Evolutionary conservation across 2,329 filamentous ascomycete genomes (phyloP), one percentile per base, ranked within the genome.

Genomic region (Chrysosphaeria jannelii): DNA sequence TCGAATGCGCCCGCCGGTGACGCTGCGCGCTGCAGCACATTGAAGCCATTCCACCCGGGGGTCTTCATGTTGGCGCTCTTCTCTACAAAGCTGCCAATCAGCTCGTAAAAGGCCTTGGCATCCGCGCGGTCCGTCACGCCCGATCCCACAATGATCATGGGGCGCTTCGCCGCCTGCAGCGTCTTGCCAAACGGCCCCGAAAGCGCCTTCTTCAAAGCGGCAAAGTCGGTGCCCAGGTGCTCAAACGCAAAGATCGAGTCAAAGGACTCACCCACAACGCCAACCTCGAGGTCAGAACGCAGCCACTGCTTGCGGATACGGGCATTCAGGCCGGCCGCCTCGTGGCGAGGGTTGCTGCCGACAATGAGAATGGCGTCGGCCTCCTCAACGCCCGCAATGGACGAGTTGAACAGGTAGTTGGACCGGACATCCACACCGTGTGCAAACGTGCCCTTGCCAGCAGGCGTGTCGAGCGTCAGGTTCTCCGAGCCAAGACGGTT

Each of bases 281-380:
- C 85, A 36, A 97, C 64, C 44, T 93, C 71, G 13, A 97, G 63
- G 35, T 93, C 79, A 17, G 85, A 91, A 35, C 79, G 69, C 35
- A 97, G 55, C 72, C 81, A 97, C 46, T 91, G 79, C 56, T 97
- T 97, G 39, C 85, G 64, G 40, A 97, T 97, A 34, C 85, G 74
- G 32, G 81, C 79, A 40, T 97, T 97, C 21, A 97, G 59, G 22
- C 85, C 76, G 27, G 85, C 76, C 30, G 85, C 85, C 50, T 97
- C 85, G 40, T 89, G 76, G 34, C 85, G 66, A 19, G 85, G 72
- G 53, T 97, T 97, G 42, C 75, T 91, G 34, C 81, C 85, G 31
- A 97, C 62, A 28, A 97, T 65, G 25, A 97, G 66, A 29, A 97
- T 75, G 35, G 59, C 64, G 47, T 93, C 85, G 10, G 81, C 76